Percentiles rank a stretch among this genome's conserved stretches.
These are phyloP conservation scores for Chrysosporium queenslandicum DNA, from an alignment of 2,329 filamentous ascomycete genomes.

Conservation along the genomic window DNA sequence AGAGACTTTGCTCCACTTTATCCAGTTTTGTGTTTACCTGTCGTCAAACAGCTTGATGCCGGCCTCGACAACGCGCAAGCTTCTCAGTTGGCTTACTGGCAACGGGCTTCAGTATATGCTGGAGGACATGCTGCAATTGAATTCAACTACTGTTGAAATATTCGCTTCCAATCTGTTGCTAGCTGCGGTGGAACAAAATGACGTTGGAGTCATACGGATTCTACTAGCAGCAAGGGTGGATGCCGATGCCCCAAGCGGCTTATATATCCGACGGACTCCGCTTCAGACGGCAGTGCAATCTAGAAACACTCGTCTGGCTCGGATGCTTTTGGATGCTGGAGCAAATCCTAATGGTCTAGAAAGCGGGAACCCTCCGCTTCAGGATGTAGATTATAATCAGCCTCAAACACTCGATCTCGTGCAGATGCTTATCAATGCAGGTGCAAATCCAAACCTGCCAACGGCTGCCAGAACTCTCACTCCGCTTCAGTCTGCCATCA, in stretches of 20 bases:
- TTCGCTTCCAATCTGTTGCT: constrained; percentile 17
- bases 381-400: neutral
- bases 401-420: constrained; percentile 14
- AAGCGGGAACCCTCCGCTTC: neutral
- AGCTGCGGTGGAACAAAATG: constrained; percentile 11
- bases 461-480: constrained; percentile 10
- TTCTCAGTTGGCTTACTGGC: constrained; percentile 17
- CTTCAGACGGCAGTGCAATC: constrained; percentile 10
- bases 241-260: constrained; percentile 8
- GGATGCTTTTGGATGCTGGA: constrained; percentile 9
- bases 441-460: constrained; percentile 15
- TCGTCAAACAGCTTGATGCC: constrained; percentile 19
- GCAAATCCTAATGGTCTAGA: constrained; percentile 5
- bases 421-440: constrained; percentile 14
- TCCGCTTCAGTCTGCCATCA: constrained; percentile 16
- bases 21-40: constrained; percentile 16
- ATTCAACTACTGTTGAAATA: constrained; percentile 16
- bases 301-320: constrained; percentile 12
- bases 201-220: constrained; percentile 14
- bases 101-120: constrained; percentile 13
- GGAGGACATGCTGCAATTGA: constrained; percentile 15
- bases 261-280: constrained; percentile 1
- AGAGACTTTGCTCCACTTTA: constrained; percentile 17
- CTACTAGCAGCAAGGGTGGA: constrained; percentile 15
- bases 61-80: constrained; percentile 11